phyloP scores from a whole-genome alignment of 2,329 filamentous ascomycete genomes.

The Chrysoporthe deuterocubensis region DNA sequence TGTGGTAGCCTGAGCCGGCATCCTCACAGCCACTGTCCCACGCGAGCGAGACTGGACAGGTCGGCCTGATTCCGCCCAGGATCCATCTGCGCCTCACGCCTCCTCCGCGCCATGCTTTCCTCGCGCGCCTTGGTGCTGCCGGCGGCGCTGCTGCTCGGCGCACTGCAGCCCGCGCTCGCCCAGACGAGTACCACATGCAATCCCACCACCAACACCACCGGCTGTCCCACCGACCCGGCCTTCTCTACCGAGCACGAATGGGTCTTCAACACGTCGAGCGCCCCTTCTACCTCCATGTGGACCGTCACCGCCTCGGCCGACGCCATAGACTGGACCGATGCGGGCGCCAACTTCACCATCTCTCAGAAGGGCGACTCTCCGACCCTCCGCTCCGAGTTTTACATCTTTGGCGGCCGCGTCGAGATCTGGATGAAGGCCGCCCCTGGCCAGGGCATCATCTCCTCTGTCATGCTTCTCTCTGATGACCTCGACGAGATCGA shows the following conservation, averaged over 20 bases:
- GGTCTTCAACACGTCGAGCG: slow-evolving; percentile 62
- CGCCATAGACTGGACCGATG: slow-evolving; percentile 61
- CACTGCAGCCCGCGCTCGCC: slow-evolving; percentile 56
- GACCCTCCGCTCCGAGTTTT: slow-evolving; percentile 78
- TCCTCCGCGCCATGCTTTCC: slow-evolving; percentile 32
- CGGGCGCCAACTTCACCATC: slow-evolving; percentile 75
- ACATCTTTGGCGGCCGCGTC: slow-evolving; percentile 83
- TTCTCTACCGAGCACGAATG: slow-evolving; percentile 67
- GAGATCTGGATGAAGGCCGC: slow-evolving; percentile 81
- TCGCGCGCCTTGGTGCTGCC: slow-evolving; percentile 36
- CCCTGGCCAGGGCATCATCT: slow-evolving; percentile 75
- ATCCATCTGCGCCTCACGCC: neutral
- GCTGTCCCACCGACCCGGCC: slow-evolving; percentile 73
- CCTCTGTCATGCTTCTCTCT: slow-evolving; percentile 80
- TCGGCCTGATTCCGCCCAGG: neutral
- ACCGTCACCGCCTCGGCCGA: slow-evolving; percentile 72
- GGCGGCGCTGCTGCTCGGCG: slow-evolving; percentile 46
- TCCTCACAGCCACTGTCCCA: neutral
- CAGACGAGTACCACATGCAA: slow-evolving; percentile 82
- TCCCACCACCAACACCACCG: slow-evolving; percentile 64
- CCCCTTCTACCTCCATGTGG: slow-evolving; percentile 64
- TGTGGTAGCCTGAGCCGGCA: neutral
- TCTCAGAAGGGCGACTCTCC: slow-evolving; percentile 72
- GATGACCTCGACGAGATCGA: slow-evolving; percentile 88
- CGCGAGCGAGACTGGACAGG: neutral